Percentiles rank a stretch among this genome's conserved stretches.
phyloP scores from a whole-genome alignment of 371 early-diverging fungal genomes.

The Mucor saturninus region DNA sequence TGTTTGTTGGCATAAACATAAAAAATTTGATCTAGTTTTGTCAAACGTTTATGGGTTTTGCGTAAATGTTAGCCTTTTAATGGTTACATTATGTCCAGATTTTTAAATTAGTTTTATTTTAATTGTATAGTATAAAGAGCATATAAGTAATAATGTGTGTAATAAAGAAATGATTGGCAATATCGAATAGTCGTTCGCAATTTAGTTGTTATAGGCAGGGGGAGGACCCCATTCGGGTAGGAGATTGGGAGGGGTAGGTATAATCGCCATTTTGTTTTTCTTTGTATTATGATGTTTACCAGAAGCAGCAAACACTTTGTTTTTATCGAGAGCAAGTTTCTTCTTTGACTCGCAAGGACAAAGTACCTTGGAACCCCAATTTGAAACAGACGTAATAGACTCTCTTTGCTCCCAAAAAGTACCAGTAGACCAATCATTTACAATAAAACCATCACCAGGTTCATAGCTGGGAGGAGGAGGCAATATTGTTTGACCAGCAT shows the following conservation, averaged over 20 bases:
- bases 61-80: no score
- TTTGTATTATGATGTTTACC: background rate
- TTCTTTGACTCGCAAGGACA: slow-evolving; percentile 42
- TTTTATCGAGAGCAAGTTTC: background rate
- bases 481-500: slow-evolving; percentile 74
- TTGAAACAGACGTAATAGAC: slow-evolving; percentile 34
- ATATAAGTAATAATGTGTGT: no score
- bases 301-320: background rate
- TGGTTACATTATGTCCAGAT: no score
- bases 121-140: no score
- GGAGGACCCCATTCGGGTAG: slow-evolving; percentile 32
- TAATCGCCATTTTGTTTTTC: background rate
- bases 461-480: slow-evolving; percentile 83
- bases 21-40: no score
- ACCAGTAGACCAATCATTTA: slow-evolving; percentile 10
- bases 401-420: slow-evolving; percentile 45
- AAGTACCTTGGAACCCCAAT: slow-evolving; percentile 37
- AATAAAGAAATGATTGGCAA: no score
- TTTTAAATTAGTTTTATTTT: no score
- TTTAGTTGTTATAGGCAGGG: slow-evolving; percentile 11
- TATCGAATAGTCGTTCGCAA: background rate
- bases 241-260: background rate
- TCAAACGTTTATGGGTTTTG: no score
- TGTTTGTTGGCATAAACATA: no score
- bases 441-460: slow-evolving; percentile 51